Base-by-base conservation (phyloP, 192 early-diverging fungal genomes). In the Umbelopsis vinacea region DNA sequence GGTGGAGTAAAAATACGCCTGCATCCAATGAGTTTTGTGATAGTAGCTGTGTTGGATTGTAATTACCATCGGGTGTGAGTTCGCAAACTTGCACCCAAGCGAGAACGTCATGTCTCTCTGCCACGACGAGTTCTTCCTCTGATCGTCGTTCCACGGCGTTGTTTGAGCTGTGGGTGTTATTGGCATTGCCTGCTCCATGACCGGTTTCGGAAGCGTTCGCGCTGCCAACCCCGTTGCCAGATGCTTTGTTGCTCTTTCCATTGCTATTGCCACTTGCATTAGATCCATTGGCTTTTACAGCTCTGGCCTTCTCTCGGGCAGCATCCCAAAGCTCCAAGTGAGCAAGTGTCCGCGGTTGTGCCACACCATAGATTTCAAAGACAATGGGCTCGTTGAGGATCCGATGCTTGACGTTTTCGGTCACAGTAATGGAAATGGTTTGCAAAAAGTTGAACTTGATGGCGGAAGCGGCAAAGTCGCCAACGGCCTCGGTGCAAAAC, bases 41-140 rank as follows among this genome's bases (percentile, higher is more conserved):
- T 17, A 81, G 80, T 0, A 86, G 78, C 46, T 86, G 77, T 23
- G 89, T 86, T 14, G 89, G 86, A n/a, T 73, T 71, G 75, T 91
- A 92, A 21, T 86, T 81, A n/a, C 91, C 92, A 45, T 86, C 83
- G 10, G 84, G 74, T 7, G 82, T 81, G 17, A 90, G 73, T 57
- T 94, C 92, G 29, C 88, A 82, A n/a, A 92, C 73, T 52, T 90
- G 88, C 11, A 92, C 73, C 85, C 90, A 91, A 14, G 89, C 74
- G 6, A 88, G 60, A 0, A 94, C 66, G 75, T 94, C 91, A 53
- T 94, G 92, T 8, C 88, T 81, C 70, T 90, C 89, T 26, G 87
- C 87, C 0, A 82, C 83, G 40, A 88, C 78, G 48, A 89, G 77
- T 69, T 88, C 90, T 55, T 92, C 90, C 67, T 84, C 84, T 0